A percentile compares a stretch with the other conserved stretches of the same genome.
These are phyloP conservation scores for Camellia oleifera DNA, from an alignment of 179 eudicot genomes.

Conservation along the genomic window DNA sequence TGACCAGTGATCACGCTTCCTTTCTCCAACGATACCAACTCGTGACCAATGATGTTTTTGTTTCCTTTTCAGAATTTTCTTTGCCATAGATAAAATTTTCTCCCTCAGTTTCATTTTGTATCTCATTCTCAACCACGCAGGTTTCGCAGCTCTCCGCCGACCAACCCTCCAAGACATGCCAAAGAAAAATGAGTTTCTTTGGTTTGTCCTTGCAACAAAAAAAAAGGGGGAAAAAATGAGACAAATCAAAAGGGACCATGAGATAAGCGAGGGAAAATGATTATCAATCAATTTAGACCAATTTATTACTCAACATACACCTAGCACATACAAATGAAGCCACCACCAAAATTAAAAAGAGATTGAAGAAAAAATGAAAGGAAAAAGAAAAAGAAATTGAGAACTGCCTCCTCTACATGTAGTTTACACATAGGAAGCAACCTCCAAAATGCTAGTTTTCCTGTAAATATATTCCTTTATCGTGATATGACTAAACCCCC, in stretches of 20 bases:
- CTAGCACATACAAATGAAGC: slow-evolving; percentile 21
- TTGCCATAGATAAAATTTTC: background rate
- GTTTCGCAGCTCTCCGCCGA: background rate
- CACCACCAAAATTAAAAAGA: slow-evolving; percentile 8
- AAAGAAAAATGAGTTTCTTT: background rate
- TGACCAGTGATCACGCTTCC: background rate
- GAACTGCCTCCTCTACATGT: slow-evolving; percentile 25
- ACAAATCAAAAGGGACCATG: no score
- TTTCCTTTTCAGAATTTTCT: background rate
- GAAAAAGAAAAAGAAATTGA: slow-evolving; percentile 9
- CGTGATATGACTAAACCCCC: slow-evolving; percentile 16
- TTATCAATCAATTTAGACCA: slow-evolving; percentile 13
- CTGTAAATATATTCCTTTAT: slow-evolving; percentile 3
- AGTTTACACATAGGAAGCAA: slow-evolving; percentile 27
- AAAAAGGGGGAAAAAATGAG: background rate
- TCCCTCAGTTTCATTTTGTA: slow-evolving; percentile 2
- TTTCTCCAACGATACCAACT: background rate
- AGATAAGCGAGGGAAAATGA: background rate
- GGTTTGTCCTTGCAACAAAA: background rate
- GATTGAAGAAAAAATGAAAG: background rate
- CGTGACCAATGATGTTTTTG: slow-evolving; percentile 1
- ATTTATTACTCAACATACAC: slow-evolving; percentile 22
- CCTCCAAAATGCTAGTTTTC: slow-evolving; percentile 16
- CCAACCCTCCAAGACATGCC: background rate
- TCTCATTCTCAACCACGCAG: background rate